Evolutionary conservation across 768 basidiomycete species (phyloP), one percentile per base, ranked within the genome.

Genomic region (Leucocoprinus leucothites): DNA sequence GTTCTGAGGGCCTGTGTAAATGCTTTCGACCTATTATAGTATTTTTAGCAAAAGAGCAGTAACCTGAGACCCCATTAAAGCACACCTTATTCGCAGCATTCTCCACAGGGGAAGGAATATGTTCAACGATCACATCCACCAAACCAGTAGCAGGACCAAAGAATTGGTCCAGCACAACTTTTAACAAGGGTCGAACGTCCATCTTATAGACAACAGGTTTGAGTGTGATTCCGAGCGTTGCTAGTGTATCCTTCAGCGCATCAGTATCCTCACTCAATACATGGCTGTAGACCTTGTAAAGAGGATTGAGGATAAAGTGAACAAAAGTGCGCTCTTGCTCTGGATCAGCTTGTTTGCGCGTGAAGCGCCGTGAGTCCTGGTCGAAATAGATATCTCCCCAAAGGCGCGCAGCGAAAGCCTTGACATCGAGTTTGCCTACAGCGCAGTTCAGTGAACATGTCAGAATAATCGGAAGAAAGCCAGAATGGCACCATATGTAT

Each of bases 321-420:
- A 97, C 91, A 63, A 99, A 99, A 31, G 91, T 85, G 24, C 97
- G 82, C 48, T 81, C 80, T 41, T 84, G 76, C 62, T 94, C 91
- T 0, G 89, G 81, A 62, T 94, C 94, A 4, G 81, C 73, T 40
- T 84, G 84, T 67, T 94, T 94, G 47, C 93, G 85, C 2, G 86
- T 87, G 69, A 99, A 99, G 67, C 94, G 94, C 57, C 94, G 85
- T 16, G 82, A 83, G 57, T 91, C 85, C 41, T 76, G 66, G 70
- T 94, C 85, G 72, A 91, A 98, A 74, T 94, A 99, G 65, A 98
- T 93, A 72, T 98, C 95, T 14, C 97, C 97, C 97, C 97, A 99
- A 13, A 99, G 82, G 34, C 97, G 84, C 60, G 83, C 84, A 16
- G 95, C 93, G 61, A 99, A 96, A 8, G 86, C 81, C 31, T 80